Evolutionary conservation across 2,329 filamentous ascomycete genomes (phyloP), one percentile per base, ranked within the genome.

Genomic region (Fusarium protoensiforme): DNA sequence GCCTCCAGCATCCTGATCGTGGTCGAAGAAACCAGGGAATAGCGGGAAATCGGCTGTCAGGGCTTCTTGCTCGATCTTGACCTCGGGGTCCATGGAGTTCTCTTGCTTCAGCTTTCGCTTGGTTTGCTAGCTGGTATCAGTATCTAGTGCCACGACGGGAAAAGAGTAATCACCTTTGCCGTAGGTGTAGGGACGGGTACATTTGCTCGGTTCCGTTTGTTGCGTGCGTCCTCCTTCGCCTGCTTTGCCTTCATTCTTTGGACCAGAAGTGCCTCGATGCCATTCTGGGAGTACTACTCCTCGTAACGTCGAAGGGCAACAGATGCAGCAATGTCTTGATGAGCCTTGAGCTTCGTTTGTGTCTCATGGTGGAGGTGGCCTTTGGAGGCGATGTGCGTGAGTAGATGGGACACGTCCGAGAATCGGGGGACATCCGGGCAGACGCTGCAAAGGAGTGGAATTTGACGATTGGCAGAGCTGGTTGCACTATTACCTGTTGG

Each of bases 361-460:
- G 95, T 97, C 78, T 94, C 91, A 80, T 94, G 90, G 68, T 94
- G 92, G 36, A 98, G 86, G 81, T 98, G 96, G n/a, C 93, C 93
- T 81, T 98, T 98, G 73, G 95, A 98, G 68, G 93, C 91, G 71
- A 98, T 90, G 80, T 98, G 96, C 14, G 96, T 98, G 79, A 98
- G 89, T 39, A 98, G 87, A 82, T 98, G 96, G 36, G 95, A 98
- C 51, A 95, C 87, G 82, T 98, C 96, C 64, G 94, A 97, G 84
- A 98, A 98, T 33, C 84, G 89, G 41, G 94, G 94, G 69, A 88
- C 89, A 75, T 92, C 94, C 38, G 93, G 92, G 81, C 96, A 98
- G 75, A 98, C 92, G 78, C 88, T 91, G 89, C 96, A 98, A 75
- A 90, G 84, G 57, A 98, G 90, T 65, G 93, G 91, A 67, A 95